Evolutionary conservation across 306 rosid species (phyloP), one percentile per base, ranked within the genome.

Genomic region (Chamaecrista fasciculata): DNA sequence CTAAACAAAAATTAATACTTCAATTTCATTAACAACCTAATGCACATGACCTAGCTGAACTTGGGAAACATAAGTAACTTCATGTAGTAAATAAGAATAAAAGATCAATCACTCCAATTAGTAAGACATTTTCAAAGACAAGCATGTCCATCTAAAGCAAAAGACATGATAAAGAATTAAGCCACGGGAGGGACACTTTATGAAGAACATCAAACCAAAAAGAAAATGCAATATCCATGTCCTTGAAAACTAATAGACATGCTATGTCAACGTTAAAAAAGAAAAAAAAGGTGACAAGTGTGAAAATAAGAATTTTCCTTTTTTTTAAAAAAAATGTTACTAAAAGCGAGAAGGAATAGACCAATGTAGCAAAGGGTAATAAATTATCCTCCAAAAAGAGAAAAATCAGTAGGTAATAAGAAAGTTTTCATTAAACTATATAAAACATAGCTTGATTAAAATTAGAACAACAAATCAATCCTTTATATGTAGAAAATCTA

Each of bases 401-500:
- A 19, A 66, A 60, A 25, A 18, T 28, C n/a, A n/a, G n/a, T n/a
- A n/a, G 31, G 47, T 14, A 42, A 28, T 16, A 31, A 18, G 14
- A 33, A 24, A 36, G 24, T 50, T 40, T 25, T 42, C 12, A 62
- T 11, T 3, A 42, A 64, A 33, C 31, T 55, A 21, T 3, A 6
- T 15, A 6, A 19, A 37, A 34, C 26, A 33, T 59, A 12, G 16
- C 20, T 60, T 16, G 18, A 62, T 49, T 16, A 23, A 39, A 80
- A 62, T 34, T 73, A 51, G 72, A 74, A 44, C 1, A 0, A 42
- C 40, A 63, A 57, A 14, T 21, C 47, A 74, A 59, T 16, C 28
- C 42, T 40, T 37, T 34, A 11, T 33, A 67, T 70, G 42, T 65
- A 74, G 53, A 73, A 66, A 39, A 70, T 24, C 15, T 53, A 68